Evolutionary conservation across 352 stramenopile genomes (phyloP).

Genomic region (Aphanomyces cochlioides): DNA sequence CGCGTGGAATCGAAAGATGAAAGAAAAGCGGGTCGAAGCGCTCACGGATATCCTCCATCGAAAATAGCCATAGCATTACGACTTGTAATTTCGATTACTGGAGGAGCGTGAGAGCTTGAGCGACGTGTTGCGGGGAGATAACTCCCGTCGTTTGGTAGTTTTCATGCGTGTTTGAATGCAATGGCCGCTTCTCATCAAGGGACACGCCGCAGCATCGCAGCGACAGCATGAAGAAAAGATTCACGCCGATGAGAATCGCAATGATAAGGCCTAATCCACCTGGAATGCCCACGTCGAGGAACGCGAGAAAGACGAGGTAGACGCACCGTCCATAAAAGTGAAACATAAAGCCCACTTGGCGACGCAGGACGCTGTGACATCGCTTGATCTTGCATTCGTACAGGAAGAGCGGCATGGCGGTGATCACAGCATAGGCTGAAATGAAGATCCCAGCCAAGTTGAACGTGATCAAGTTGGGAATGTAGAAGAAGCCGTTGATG

Average conservation of each 20-base stretch:
- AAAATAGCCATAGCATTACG: background rate
- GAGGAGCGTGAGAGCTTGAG: background rate
- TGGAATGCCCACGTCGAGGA: constrained; percentile 55
- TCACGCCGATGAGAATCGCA: constrained; percentile 10
- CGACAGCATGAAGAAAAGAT: constrained; percentile 23
- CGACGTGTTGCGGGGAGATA: background rate
- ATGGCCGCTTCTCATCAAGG: background rate
- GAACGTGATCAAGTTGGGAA: constrained; percentile 38
- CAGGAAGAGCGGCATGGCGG: constrained; percentile 45
- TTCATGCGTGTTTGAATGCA: background rate
- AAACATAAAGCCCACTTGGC: constrained; percentile 61
- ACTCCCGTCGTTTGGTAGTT: background rate
- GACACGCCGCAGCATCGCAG: constrained; percentile 16
- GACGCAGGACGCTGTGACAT: constrained; percentile 44
- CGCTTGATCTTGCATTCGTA: constrained; percentile 50
- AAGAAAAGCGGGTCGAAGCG: constrained; percentile 24
- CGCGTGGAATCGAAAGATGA: constrained; percentile 78
- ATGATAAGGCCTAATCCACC: constrained; percentile 12
- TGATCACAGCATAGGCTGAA: constrained; percentile 48
- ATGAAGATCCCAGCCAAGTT: constrained; percentile 45
- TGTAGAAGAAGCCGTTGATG: constrained; percentile 39
- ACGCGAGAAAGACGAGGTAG: constrained; percentile 53
- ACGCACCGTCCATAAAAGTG: constrained; percentile 46
- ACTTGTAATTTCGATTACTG: background rate
- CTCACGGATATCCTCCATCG: constrained; percentile 19